Evolutionary conservation across 2,329 filamentous ascomycete species (phyloP).

Genomic region (Cordyceps javanica): DNA sequence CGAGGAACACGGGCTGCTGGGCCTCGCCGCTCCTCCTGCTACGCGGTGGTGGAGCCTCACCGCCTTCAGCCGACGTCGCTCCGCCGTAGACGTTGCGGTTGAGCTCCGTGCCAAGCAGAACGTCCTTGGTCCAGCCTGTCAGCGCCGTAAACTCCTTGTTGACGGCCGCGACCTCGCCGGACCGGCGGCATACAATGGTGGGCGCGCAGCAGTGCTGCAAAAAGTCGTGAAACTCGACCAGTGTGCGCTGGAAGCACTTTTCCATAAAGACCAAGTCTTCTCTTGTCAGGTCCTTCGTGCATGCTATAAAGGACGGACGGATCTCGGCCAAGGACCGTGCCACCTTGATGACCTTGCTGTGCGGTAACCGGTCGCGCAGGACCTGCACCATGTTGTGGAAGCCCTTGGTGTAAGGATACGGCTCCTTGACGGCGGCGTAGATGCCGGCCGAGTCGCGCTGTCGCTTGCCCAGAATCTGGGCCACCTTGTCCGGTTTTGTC

Average conservation of each 20-base stretch:
- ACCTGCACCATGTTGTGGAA: conserved; percentile 85
- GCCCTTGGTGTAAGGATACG: conserved; percentile 83
- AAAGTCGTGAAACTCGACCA: conserved; percentile 91
- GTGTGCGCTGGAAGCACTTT: conserved; percentile 87
- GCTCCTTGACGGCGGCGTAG: conserved; percentile 83
- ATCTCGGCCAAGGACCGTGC: conserved; percentile 84
- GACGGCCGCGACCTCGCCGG: conserved; percentile 88
- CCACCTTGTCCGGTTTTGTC: conserved; percentile 35
- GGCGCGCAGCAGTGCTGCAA: conserved; percentile 84
- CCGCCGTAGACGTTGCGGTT: conserved; percentile 83
- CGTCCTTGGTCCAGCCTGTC: conserved; percentile 88
- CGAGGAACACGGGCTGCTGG: conserved; percentile 77
- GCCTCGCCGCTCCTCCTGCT: conserved; percentile 41
- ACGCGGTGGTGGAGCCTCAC: conserved; percentile 31
- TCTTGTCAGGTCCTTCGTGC: conserved; percentile 78
- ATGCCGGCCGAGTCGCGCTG: conserved; percentile 73
- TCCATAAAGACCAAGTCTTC: conserved; percentile 97
- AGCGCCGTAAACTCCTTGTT: conserved; percentile 96
- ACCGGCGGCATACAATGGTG: conserved; percentile 84
- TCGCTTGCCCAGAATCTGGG: conserved; percentile 52
- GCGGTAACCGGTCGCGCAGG: conserved; percentile 70
- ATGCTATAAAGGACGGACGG: conserved; percentile 87
- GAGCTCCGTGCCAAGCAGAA: conserved; percentile 78
- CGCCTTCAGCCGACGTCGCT: conserved; percentile 29
- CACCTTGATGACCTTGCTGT: conserved; percentile 72